Conservation (phyloP, 2,329 filamentous ascomycete species). For the Fusarium verrucosum region DNA sequence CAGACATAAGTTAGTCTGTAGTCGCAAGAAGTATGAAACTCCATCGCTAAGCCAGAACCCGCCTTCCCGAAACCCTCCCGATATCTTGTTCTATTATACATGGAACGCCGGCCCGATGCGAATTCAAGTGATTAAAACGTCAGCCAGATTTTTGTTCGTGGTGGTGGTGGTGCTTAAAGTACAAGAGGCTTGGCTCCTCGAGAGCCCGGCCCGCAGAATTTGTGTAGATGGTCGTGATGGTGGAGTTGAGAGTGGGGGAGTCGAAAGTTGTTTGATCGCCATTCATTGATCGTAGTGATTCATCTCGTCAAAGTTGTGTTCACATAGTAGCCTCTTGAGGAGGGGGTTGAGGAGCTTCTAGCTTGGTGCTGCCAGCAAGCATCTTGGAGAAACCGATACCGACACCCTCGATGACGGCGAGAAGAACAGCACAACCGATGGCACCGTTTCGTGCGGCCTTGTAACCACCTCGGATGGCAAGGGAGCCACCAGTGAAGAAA, state of each 20-base stretch:
- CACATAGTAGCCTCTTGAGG: slow-evolving; percentile 46
- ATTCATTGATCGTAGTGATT: slow-evolving; percentile 22
- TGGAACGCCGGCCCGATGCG: slow-evolving; percentile 50
- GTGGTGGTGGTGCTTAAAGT: slow-evolving; percentile 30
- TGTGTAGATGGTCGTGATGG: slow-evolving; percentile 19
- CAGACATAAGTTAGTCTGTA: slow-evolving; percentile 28
- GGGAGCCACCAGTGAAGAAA: slow-evolving; percentile 92
- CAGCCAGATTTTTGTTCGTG: slow-evolving; percentile 34
- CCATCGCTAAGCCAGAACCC: slow-evolving; percentile 41
- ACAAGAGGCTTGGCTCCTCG: slow-evolving; percentile 27
- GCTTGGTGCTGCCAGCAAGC: slow-evolving; percentile 87
- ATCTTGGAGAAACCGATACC: slow-evolving; percentile 95
- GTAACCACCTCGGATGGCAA: slow-evolving; percentile 90
- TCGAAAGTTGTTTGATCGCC: slow-evolving; percentile 22
- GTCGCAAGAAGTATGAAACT: slow-evolving; percentile 36
- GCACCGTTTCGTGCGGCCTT: slow-evolving; percentile 94
- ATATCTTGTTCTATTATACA: slow-evolving; percentile 46
- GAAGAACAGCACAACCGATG: slow-evolving; percentile 92
- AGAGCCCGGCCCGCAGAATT: slow-evolving; percentile 13
- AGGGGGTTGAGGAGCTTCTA: slow-evolving; percentile 66
- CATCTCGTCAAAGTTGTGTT: slow-evolving; percentile 14
- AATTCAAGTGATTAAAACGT: slow-evolving; percentile 35
- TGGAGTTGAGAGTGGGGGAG: slow-evolving; percentile 42
- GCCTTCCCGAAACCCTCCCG: slow-evolving; percentile 25
- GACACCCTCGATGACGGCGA: slow-evolving; percentile 97